These are phyloP conservation scores for Zarea fungicola DNA, from an alignment of 2,329 filamentous ascomycete genomes.

Conservation along the genomic window DNA sequence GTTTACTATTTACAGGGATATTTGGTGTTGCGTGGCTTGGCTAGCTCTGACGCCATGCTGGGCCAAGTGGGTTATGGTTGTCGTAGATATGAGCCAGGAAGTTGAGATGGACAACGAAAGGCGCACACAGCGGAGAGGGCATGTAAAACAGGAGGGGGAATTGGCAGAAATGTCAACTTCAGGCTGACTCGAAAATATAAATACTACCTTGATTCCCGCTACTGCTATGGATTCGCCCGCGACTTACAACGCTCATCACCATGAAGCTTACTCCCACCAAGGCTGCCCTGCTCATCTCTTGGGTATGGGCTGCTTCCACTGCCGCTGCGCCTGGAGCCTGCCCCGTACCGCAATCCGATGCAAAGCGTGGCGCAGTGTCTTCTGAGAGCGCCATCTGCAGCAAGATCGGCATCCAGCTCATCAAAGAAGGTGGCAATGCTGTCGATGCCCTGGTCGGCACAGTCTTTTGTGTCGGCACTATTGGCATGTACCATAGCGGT, in stretches of 20 bases:
- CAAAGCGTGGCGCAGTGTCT: slow-evolving; percentile 51
- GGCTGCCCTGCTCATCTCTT: not conserved
- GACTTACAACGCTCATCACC: not conserved
- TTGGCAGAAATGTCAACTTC: too few species aligned
- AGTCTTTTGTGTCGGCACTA: slow-evolving; percentile 57
- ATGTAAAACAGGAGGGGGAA: too few species aligned
- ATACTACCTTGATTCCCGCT: too few species aligned
- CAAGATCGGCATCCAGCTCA: slow-evolving; percentile 50
- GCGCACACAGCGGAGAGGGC: too few species aligned
- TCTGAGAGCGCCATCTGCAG: slow-evolving; percentile 57
- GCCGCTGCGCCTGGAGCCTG: slow-evolving; percentile 1
- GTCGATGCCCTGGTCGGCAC: slow-evolving; percentile 62
- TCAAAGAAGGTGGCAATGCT: slow-evolving; percentile 59
- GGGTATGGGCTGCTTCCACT: not conserved
- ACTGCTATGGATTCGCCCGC: too few species aligned
- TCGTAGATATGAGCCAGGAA: too few species aligned
- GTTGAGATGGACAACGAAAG: too few species aligned
- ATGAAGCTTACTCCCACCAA: not conserved
- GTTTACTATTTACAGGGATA: too few species aligned
- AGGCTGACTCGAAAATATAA: too few species aligned
- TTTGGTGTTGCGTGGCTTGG: too few species aligned
- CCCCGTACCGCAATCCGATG: slow-evolving; percentile 2
- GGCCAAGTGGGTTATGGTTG: too few species aligned
- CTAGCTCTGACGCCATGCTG: too few species aligned
- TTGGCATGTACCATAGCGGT: slow-evolving; percentile 63